Evolutionary conservation across 208 protist species (phyloP).

Genomic region (Leishmania turanica): DNA sequence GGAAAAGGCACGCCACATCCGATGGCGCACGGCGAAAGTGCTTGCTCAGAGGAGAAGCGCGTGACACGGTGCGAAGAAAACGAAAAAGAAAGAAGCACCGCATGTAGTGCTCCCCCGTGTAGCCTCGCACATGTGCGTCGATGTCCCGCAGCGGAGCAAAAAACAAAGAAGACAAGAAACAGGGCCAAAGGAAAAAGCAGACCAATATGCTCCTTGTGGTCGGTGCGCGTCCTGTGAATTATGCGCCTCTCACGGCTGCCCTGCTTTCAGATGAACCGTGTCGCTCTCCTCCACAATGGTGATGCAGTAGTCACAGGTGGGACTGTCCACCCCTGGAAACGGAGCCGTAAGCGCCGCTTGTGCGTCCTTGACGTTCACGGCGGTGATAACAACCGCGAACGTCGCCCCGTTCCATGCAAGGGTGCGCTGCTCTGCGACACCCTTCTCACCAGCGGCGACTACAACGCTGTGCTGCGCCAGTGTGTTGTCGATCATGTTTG

Average conservation of each 20-base stretch:
- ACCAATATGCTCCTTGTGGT: not conserved
- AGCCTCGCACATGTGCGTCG: not conserved
- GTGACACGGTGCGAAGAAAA: not conserved
- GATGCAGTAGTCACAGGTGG: slow-evolving; percentile 39
- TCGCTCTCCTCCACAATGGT: slow-evolving; percentile 31
- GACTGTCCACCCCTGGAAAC: slow-evolving; percentile 37
- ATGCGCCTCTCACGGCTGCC: not conserved
- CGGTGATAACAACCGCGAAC: not conserved
- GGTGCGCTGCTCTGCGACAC: not conserved
- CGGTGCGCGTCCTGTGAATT: not conserved
- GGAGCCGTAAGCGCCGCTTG: slow-evolving; percentile 26
- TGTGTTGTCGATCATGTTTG: slow-evolving; percentile 18
- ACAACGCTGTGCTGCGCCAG: not conserved
- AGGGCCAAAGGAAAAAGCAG: not conserved
- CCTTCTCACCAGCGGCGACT: slow-evolving; percentile 16
- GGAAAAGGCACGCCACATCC: no score
- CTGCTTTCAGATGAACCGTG: not conserved
- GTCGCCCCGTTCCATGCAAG: not conserved
- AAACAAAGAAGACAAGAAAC: not conserved
- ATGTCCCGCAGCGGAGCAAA: not conserved
- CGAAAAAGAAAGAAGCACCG: no score
- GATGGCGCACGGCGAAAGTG: not conserved
- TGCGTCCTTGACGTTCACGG: not conserved
- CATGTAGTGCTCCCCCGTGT: not conserved
- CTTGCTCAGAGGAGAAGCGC: not conserved